Conservation (phyloP, 2,329 filamentous ascomycete genomes). For the Nemania diffusa region DNA sequence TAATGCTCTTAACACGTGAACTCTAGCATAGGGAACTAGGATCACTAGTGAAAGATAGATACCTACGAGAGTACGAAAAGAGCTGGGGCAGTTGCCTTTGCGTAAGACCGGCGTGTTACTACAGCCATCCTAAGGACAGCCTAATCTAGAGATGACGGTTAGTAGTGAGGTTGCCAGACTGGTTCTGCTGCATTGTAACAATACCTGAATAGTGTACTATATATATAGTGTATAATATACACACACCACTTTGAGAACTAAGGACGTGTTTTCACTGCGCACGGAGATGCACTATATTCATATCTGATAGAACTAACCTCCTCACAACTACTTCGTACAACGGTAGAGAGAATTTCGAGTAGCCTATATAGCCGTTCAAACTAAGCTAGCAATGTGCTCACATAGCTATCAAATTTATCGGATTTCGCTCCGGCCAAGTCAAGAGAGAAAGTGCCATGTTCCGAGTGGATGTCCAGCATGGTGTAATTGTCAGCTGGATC, state of each 20-base stretch:
- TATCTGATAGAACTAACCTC: neutral
- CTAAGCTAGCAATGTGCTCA: conserved; percentile 23
- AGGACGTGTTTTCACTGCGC: neutral
- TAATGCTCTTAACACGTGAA: too few species aligned
- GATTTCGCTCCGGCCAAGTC: conserved; percentile 36
- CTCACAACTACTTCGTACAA: neutral
- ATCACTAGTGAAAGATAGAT: too few species aligned
- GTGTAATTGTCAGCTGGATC: conserved; percentile 40
- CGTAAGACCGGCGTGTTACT: neutral
- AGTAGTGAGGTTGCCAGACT: neutral
- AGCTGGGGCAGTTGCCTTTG: neutral
- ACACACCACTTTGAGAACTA: neutral
- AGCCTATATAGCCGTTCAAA: neutral
- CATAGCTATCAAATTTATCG: conserved; percentile 37
- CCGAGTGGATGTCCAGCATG: conserved; percentile 35
- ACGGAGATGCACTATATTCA: conserved; percentile 1
- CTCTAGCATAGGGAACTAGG: too few species aligned
- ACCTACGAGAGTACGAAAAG: too few species aligned
- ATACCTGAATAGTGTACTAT: too few species aligned
- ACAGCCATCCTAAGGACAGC: neutral
- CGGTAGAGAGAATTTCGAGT: neutral
- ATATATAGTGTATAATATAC: neutral
- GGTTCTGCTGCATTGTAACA: neutral
- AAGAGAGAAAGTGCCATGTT: conserved; percentile 38
- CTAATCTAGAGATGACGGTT: neutral